Evolutionary conservation across 192 early-diverging fungal species (phyloP).

Genomic region (Kappamyces sp.): DNA sequence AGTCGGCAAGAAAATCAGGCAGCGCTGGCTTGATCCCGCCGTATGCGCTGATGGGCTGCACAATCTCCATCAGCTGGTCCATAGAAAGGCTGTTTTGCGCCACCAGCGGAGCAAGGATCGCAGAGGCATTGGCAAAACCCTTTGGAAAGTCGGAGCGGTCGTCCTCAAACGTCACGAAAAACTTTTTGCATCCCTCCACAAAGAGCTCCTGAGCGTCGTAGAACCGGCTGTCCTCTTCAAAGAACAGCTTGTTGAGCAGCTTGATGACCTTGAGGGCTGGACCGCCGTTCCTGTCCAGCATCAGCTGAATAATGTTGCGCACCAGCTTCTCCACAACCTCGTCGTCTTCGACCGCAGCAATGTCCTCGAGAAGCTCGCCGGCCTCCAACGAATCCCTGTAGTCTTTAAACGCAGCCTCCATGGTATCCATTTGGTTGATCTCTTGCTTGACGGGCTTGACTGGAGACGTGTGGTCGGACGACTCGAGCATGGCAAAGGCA

Average conservation of each 20-base stretch:
- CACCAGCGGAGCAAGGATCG: constrained; percentile 8
- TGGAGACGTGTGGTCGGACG: constrained; percentile 22
- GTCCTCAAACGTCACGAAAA: constrained; percentile 27
- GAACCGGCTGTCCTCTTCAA: constrained; percentile 24
- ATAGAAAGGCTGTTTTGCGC: neutral
- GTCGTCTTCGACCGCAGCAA: constrained; percentile 65
- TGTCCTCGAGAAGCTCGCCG: constrained; percentile 61
- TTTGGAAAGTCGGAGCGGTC: constrained; percentile 34
- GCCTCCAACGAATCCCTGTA: constrained; percentile 35
- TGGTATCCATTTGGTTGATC: constrained; percentile 2
- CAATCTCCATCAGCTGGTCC: constrained; percentile 6
- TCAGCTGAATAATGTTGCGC: constrained; percentile 39
- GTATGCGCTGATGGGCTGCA: constrained; percentile 18
- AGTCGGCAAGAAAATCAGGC: constrained; percentile 26
- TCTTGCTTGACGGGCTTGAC: constrained; percentile 29
- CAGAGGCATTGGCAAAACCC: constrained; percentile 27
- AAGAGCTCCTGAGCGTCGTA: constrained; percentile 25
- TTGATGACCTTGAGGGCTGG: constrained; percentile 41
- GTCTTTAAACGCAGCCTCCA: constrained; percentile 8
- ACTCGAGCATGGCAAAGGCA: neutral
- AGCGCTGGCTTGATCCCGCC: constrained; percentile 24
- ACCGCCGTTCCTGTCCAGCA: constrained; percentile 50
- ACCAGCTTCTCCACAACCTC: constrained; percentile 52
- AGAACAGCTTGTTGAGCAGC: constrained; percentile 30
- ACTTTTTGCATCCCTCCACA: constrained; percentile 20